phyloP scores from a whole-genome alignment of 2,329 filamentous ascomycete genomes.

The Colletotrichum sp. region DNA sequence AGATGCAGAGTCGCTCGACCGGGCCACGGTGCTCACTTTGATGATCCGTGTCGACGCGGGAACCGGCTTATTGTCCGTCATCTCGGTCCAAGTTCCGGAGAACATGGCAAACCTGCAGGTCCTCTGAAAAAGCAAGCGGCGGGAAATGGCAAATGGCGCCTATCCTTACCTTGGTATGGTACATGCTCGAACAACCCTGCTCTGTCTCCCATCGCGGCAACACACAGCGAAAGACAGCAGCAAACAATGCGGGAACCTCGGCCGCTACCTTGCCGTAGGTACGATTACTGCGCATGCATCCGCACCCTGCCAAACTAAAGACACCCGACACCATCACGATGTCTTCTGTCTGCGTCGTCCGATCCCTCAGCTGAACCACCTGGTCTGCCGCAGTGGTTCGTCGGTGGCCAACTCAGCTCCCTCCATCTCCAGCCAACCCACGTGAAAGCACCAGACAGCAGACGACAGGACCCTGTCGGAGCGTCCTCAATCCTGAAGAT shows the following conservation, averaged over 20 bases:
- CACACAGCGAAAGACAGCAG: not conserved
- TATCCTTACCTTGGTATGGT: not conserved
- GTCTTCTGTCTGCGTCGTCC: not conserved
- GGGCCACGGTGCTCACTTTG: not conserved
- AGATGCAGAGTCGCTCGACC: not conserved
- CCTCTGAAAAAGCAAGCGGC: not conserved
- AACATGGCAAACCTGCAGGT: not conserved
- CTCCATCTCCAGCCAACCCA: not conserved
- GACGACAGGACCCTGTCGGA: conserved; percentile 7
- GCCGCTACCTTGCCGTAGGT: not conserved
- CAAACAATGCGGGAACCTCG: not conserved
- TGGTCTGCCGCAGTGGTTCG: not conserved
- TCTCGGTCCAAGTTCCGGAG: not conserved
- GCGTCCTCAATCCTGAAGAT: conserved; percentile 11
- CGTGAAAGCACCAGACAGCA: not conserved
- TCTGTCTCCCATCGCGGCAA: not conserved
- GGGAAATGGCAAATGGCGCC: not conserved
- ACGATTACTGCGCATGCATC: not conserved
- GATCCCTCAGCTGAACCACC: not conserved
- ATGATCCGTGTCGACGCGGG: not conserved
- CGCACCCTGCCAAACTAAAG: not conserved
- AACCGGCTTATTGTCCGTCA: not conserved
- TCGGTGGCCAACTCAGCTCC: not conserved
- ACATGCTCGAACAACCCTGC: not conserved
- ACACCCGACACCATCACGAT: not conserved